These are phyloP conservation scores for Chlorella sp. DNA, from an alignment of 139 green algal species.

Conservation along the genomic window DNA sequence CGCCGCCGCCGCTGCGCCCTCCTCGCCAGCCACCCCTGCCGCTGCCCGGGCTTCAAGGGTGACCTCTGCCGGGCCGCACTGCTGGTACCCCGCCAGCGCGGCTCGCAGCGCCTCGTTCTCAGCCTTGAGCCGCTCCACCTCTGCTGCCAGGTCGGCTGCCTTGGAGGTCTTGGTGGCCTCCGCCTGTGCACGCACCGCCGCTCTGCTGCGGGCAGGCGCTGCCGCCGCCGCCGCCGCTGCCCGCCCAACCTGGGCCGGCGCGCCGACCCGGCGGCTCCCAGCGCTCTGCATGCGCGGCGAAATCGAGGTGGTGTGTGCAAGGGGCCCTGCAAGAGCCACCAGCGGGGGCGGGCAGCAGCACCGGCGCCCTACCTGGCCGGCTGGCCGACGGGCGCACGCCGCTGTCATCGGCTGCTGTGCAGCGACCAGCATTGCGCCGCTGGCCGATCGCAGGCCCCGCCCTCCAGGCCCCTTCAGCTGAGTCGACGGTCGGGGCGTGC, in stretches of 20 bases:
- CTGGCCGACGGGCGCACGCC: no score
- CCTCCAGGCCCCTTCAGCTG: no score
- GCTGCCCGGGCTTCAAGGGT: not conserved
- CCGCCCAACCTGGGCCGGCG: not conserved
- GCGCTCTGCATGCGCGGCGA: not conserved
- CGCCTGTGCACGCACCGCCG: not conserved
- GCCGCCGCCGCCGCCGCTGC: not conserved
- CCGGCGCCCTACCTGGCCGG: no score
- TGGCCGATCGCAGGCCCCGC: no score
- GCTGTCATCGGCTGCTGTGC: no score
- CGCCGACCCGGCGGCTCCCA: not conserved
- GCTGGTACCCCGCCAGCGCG: constrained; percentile 10
- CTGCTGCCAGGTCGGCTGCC: constrained; percentile 1
- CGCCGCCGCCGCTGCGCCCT: not conserved
- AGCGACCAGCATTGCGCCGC: no score
- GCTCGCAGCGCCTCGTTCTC: constrained; percentile 42
- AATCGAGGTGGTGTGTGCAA: no score
- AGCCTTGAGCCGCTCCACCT: constrained; percentile 34
- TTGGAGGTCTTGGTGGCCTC: constrained; percentile 2
- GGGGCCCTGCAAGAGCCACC: no score
- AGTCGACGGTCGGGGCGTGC: no score
- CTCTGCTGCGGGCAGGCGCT: not conserved
- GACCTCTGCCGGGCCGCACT: constrained; percentile 11
- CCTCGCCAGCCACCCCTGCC: not conserved
- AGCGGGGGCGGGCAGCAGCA: no score